Percentiles rank a stretch among this genome's conserved stretches.
Evolutionary conservation across 2,329 filamentous ascomycete species (phyloP).

Genomic region (Stachybotrys chartarum): DNA sequence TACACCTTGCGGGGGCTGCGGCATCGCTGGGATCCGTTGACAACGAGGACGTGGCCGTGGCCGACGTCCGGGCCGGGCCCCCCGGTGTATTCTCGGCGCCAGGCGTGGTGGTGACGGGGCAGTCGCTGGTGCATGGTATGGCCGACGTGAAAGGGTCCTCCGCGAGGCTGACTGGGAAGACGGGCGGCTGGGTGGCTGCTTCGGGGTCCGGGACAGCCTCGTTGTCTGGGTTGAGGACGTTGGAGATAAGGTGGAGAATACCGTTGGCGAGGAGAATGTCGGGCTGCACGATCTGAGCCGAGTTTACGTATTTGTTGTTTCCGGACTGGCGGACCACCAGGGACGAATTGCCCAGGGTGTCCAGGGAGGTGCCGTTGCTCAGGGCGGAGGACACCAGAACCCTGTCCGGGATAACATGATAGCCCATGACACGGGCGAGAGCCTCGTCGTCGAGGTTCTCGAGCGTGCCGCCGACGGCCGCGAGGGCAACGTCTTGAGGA

Average conservation of each 20-base stretch:
- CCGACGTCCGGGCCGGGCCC: background rate
- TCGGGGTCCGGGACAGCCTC: slow-evolving; percentile 27
- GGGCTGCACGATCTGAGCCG: slow-evolving; percentile 43
- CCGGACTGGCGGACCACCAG: slow-evolving; percentile 31
- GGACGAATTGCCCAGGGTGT: slow-evolving; percentile 31
- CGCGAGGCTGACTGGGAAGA: slow-evolving; percentile 44
- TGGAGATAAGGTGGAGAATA: slow-evolving; percentile 51
- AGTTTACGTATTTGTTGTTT: slow-evolving; percentile 43
- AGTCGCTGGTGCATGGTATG: slow-evolving; percentile 33
- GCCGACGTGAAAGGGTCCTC: slow-evolving; percentile 33
- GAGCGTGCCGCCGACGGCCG: slow-evolving; percentile 45
- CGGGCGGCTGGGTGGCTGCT: slow-evolving; percentile 36
- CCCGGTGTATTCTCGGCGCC: slow-evolving; percentile 4
- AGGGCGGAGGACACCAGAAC: slow-evolving; percentile 43
- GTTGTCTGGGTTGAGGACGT: slow-evolving; percentile 37
- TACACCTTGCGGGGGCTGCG: slow-evolving; percentile 13
- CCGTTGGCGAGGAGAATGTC: slow-evolving; percentile 51
- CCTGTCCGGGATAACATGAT: slow-evolving; percentile 55
- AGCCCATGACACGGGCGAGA: slow-evolving; percentile 48
- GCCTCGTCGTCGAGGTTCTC: slow-evolving; percentile 36
- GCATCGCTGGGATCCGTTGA: slow-evolving; percentile 15
- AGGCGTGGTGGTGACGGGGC: slow-evolving; percentile 25
- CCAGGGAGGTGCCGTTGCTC: slow-evolving; percentile 19
- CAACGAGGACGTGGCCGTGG: slow-evolving; percentile 5
- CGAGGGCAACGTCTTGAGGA: slow-evolving; percentile 54